phyloP scores from a whole-genome alignment of 2,329 filamentous ascomycete genomes.

The Chaetoscypha palmicola region DNA sequence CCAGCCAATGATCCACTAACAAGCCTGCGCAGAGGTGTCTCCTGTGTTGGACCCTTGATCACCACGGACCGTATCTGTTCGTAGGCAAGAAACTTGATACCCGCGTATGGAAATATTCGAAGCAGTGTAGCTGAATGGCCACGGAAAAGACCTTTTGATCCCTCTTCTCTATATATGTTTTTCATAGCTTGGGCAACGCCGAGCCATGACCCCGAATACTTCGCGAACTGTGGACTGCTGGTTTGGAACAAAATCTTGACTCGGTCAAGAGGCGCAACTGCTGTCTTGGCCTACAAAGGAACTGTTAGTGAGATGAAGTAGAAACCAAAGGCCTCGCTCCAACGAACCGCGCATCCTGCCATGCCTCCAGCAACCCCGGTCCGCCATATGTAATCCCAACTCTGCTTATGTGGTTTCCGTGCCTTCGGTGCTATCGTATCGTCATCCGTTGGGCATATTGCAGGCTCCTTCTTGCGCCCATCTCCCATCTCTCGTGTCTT shows the following conservation, averaged over 20 bases:
- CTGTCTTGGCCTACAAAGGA: slow-evolving; percentile 70
- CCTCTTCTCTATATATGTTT: slow-evolving; percentile 74
- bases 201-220: slow-evolving; percentile 84
- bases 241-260: slow-evolving; percentile 99
- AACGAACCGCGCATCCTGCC: slow-evolving; percentile 77
- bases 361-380: slow-evolving; percentile 82
- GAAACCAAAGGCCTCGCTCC: not conserved
- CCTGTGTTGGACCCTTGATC: slow-evolving; percentile 64
- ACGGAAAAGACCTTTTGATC: slow-evolving; percentile 71
- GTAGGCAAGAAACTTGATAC: slow-evolving; percentile 96
- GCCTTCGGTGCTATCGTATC: slow-evolving; percentile 41
- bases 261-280: slow-evolving; percentile 90
- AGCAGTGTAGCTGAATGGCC: slow-evolving; percentile 92
- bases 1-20: slow-evolving; percentile 70
- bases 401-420: slow-evolving; percentile 55
- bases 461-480: slow-evolving; percentile 26
- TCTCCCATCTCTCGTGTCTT: slow-evolving; percentile 34
- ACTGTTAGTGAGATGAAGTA: slow-evolving; percentile 9
- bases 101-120: slow-evolving; percentile 94
- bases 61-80: slow-evolving; percentile 82
- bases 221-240: slow-evolving; percentile 85
- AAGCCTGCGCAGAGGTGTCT: slow-evolving; percentile 73
- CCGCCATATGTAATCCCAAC: slow-evolving; percentile 74
- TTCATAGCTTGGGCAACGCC: slow-evolving; percentile 76
- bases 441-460: slow-evolving; percentile 45